Conservation (phyloP, 257 asterid genomes). For the Solanum chiquidenum region DNA sequence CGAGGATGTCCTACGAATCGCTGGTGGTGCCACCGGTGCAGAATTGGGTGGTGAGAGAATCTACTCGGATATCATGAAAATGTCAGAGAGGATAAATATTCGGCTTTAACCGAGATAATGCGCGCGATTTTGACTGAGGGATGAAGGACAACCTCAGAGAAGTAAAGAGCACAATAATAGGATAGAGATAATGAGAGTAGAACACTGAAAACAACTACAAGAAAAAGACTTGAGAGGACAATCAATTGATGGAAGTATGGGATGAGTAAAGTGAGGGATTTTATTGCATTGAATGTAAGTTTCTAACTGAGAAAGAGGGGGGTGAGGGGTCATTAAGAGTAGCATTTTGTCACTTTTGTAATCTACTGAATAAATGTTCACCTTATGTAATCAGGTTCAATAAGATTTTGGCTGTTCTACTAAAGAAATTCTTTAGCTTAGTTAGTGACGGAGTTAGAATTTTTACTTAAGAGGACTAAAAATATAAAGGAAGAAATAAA, state of each 20-base stretch:
- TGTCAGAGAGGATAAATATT: conserved; percentile 50
- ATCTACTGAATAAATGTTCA: neutral
- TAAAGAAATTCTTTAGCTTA: neutral
- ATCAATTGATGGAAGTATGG: neutral
- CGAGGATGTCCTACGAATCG: conserved; percentile 65
- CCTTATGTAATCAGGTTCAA: neutral
- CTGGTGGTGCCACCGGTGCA: conserved; percentile 63
- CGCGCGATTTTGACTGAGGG: neutral
- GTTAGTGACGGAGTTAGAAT: neutral
- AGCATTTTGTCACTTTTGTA: neutral
- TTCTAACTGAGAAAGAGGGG: neutral
- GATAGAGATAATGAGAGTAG: neutral
- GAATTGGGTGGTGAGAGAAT: conserved; percentile 62
- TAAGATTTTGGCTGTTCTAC: neutral
- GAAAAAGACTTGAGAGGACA: neutral
- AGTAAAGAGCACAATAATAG: neutral
- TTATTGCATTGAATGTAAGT: neutral
- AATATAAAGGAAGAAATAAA: too few species aligned
- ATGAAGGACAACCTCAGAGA: neutral
- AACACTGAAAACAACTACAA: neutral
- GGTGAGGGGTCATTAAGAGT: neutral
- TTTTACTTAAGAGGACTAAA: neutral
- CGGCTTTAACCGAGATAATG: conserved; percentile 13
- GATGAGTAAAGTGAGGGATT: neutral
- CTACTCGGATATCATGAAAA: conserved; percentile 58